Percentiles rank a stretch among this genome's conserved stretches.
phyloP scores from a whole-genome alignment of 1,284 basidiomycete genomes.

The Irpex sp. region DNA sequence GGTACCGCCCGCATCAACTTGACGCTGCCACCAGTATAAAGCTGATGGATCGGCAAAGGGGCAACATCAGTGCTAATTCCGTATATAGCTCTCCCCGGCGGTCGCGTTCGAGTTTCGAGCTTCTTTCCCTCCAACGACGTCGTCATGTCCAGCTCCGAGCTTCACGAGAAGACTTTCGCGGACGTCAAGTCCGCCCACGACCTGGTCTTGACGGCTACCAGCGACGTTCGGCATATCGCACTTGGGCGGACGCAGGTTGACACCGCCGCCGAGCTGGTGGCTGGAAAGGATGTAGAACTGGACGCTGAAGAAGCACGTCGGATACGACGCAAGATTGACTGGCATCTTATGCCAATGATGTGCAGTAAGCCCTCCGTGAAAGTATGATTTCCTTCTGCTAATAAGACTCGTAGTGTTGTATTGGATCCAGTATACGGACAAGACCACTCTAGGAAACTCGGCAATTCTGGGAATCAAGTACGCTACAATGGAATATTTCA shows the following conservation, averaged over 20 bases:
- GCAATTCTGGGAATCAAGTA: conserved; percentile 60
- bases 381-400: conserved; percentile 14
- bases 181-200: not conserved
- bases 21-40: not conserved
- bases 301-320: conserved; percentile 8
- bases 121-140: not conserved
- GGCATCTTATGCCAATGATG: conserved; percentile 60
- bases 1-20: not conserved
- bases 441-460: conserved; percentile 59
- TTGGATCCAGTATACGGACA: conserved; percentile 65
- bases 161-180: conserved; percentile 10
- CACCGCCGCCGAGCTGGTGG: conserved; percentile 51
- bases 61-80: not conserved
- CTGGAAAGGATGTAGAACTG: conserved; percentile 37
- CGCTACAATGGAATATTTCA: conserved; percentile 9
- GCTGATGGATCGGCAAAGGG: not conserved
- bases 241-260: conserved; percentile 37
- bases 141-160: conserved; percentile 1
- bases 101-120: not conserved
- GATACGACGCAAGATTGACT: conserved; percentile 53
- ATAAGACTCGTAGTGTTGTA: conserved; percentile 40
- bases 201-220: not conserved
- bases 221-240: conserved; percentile 6
- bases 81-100: not conserved
- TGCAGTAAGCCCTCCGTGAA: conserved; percentile 41